phyloP scores from a whole-genome alignment of 768 basidiomycete genomes.

The Pisolithus tinctorius region DNA sequence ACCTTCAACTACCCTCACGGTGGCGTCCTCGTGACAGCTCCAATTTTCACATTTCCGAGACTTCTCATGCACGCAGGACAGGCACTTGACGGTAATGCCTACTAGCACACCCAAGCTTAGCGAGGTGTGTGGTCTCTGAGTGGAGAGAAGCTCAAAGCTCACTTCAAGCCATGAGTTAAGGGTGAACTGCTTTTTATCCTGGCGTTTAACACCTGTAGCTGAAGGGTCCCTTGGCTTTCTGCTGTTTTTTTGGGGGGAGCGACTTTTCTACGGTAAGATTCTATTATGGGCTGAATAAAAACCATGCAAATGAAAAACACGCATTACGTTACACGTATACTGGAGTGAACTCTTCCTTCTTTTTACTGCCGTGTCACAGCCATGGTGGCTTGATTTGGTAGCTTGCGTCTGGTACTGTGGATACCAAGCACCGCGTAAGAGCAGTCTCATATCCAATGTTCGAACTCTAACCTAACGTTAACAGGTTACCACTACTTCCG shows the following conservation, averaged over 20 bases:
- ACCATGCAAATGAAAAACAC: neutral
- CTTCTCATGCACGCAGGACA: neutral
- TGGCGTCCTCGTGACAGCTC: neutral
- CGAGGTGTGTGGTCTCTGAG: conserved; percentile 24
- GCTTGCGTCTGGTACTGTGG: neutral
- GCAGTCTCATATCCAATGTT: neutral
- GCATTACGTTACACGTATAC: neutral
- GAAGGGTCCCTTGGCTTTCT: neutral
- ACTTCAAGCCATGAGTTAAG: conserved; percentile 7
- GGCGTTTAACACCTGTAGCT: neutral
- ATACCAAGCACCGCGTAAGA: neutral
- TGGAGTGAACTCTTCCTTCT: neutral
- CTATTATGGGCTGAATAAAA: neutral
- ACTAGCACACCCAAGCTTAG: conserved; percentile 12
- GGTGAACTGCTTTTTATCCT: conserved; percentile 10
- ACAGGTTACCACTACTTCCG: too few species aligned
- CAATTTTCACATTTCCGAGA: conserved; percentile 18
- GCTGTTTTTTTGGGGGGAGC: neutral
- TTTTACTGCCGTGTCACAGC: neutral
- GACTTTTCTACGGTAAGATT: neutral
- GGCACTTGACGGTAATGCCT: conserved; percentile 5
- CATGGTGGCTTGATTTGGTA: neutral
- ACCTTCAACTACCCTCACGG: neutral
- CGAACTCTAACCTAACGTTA: conserved; percentile 1
- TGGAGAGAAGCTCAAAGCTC: conserved; percentile 21